A percentile compares a stretch with the other conserved stretches of the same genome.
These are phyloP conservation scores for Spergularia marina DNA, from an alignment of 148 eudicot genomes.

Conservation along the genomic window DNA sequence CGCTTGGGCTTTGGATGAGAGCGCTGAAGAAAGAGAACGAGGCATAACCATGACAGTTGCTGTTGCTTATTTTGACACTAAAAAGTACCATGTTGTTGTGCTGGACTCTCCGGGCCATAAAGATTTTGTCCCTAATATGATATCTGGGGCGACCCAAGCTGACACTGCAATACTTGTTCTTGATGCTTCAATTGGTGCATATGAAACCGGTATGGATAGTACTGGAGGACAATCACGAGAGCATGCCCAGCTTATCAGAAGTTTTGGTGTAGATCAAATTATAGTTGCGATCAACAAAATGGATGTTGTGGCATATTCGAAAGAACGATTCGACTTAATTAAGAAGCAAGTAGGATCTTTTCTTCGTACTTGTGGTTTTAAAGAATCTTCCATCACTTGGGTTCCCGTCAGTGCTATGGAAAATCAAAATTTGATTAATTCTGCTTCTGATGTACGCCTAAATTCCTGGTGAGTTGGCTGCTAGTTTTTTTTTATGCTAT, in stretches of 20 bases:
- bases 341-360: slow-evolving; percentile 79
- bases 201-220: slow-evolving; percentile 82
- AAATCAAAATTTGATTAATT: slow-evolving; percentile 75
- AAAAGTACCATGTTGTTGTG: slow-evolving; percentile 75
- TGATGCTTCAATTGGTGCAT: slow-evolving; percentile 89
- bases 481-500: background rate
- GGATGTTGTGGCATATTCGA: slow-evolving; percentile 83
- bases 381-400: slow-evolving; percentile 76
- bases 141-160: slow-evolving; percentile 98
- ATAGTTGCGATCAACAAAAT: slow-evolving; percentile 88
- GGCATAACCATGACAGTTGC: slow-evolving; percentile 98
- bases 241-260: slow-evolving; percentile 91
- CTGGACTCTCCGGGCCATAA: slow-evolving; percentile 96
- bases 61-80: slow-evolving; percentile 92
- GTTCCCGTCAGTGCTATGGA: slow-evolving; percentile 90
- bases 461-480: slow-evolving; percentile 66
- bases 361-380: slow-evolving; percentile 85
- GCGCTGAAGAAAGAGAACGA: slow-evolving; percentile 95
- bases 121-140: slow-evolving; percentile 99
- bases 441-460: slow-evolving; percentile 70
- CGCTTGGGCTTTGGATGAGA: slow-evolving; percentile 98
- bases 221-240: slow-evolving; percentile 90
- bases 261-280: slow-evolving; percentile 93
- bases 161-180: slow-evolving; percentile 92
- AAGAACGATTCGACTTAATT: slow-evolving; percentile 74